Percentiles rank a stretch among this genome's conserved stretches.
These are phyloP conservation scores for Plasmodium vivax DNA, from an alignment of 169 alveolate genomes.

Conservation along the genomic window DNA sequence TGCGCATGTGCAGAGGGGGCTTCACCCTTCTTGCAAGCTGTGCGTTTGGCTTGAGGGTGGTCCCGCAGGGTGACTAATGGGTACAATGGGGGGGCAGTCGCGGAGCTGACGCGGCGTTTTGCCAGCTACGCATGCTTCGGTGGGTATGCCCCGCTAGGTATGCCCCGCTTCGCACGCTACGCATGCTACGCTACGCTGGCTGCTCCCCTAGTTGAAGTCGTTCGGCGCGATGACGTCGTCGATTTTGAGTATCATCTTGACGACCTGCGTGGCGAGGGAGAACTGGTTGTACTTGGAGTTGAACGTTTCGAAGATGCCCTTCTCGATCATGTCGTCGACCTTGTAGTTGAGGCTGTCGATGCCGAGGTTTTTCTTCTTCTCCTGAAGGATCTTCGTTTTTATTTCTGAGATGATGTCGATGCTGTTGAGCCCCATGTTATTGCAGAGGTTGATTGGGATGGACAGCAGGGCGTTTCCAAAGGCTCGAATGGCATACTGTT, in stretches of 20 bases:
- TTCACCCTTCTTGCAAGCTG: not conserved
- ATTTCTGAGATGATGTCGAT: slow-evolving; percentile 94
- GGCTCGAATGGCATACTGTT: slow-evolving; percentile 98
- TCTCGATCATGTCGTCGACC: slow-evolving; percentile 91
- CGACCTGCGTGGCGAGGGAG: slow-evolving; percentile 98
- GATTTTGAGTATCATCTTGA: slow-evolving; percentile 98
- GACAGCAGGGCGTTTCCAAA: slow-evolving; percentile 98
- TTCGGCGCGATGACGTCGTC: slow-evolving; percentile 95
- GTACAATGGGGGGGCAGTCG: not conserved
- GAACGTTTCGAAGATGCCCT: slow-evolving; percentile 95
- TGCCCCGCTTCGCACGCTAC: not conserved
- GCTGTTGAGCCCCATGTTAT: slow-evolving; percentile 96
- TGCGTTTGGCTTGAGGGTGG: not conserved
- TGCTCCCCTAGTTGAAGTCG: slow-evolving; percentile 35
- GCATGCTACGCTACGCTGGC: not conserved
- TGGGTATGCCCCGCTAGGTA: too few species aligned
- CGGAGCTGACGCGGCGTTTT: not conserved
- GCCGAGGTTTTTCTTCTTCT: slow-evolving; percentile 91
- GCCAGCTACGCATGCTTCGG: not conserved
- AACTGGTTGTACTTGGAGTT: slow-evolving; percentile 95
- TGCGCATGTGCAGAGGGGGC: not conserved
- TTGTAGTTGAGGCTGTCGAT: slow-evolving; percentile 92
- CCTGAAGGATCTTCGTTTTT: slow-evolving; percentile 90
- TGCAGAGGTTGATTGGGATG: slow-evolving; percentile 97
- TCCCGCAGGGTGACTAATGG: not conserved